Evolutionary conservation across 1,284 basidiomycete species (phyloP).

Genomic region (Trametes sp.): DNA sequence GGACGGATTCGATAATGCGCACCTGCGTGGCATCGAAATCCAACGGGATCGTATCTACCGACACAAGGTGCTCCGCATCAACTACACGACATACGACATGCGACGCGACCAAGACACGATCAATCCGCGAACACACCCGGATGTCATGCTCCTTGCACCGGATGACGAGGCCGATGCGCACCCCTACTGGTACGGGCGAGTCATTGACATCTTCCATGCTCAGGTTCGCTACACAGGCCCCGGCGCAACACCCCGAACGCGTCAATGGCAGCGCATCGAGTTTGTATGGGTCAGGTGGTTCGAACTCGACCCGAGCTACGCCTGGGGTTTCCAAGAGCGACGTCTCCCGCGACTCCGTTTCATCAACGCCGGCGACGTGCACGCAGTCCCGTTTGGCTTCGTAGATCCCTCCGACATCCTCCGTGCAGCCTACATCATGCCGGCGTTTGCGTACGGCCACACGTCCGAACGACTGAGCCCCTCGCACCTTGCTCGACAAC

Average conservation of each 20-base stretch:
- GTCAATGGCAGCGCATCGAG: slow-evolving; percentile 32
- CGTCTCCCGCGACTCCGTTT: slow-evolving; percentile 7
- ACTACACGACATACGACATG: slow-evolving; percentile 17
- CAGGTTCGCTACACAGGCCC: slow-evolving; percentile 24
- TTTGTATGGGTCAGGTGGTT: slow-evolving; percentile 46
- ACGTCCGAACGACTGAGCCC: slow-evolving; percentile 15
- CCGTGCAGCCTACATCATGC: slow-evolving; percentile 41
- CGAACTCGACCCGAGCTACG: not conserved
- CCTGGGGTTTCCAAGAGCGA: slow-evolving; percentile 7
- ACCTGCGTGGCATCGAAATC: not conserved
- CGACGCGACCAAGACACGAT: slow-evolving; percentile 9
- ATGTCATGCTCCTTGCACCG: slow-evolving; percentile 45
- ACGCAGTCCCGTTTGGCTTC: slow-evolving; percentile 40
- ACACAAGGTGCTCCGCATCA: slow-evolving; percentile 9
- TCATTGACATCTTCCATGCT: slow-evolving; percentile 36
- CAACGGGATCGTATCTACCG: not conserved
- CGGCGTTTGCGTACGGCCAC: slow-evolving; percentile 32
- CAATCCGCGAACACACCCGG: slow-evolving; percentile 29
- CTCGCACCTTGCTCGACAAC: slow-evolving; percentile 6
- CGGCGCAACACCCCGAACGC: not conserved
- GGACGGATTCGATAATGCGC: not conserved
- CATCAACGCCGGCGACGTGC: not conserved
- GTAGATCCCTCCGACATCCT: slow-evolving; percentile 42
- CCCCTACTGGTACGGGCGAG: slow-evolving; percentile 29
- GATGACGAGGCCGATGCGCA: slow-evolving; percentile 25